phyloP scores from a whole-genome alignment of 177 flowering plant species.

The Vitis hybrid region DNA sequence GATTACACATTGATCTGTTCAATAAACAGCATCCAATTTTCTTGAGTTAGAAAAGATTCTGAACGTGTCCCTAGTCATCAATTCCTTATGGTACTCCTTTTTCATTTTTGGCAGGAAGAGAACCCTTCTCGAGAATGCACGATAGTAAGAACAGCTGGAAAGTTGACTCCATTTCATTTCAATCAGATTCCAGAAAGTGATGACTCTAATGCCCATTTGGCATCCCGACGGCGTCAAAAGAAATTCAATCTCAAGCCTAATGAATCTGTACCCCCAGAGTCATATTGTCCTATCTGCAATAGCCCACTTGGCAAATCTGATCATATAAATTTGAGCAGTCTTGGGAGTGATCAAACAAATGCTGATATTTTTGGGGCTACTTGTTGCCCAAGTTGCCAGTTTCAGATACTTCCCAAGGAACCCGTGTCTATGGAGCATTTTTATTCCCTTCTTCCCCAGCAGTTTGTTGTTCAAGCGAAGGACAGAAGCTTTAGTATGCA shows the following conservation, averaged over 20 bases:
- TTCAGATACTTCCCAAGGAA: constrained; percentile 86
- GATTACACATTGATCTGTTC: neutral
- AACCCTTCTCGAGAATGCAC: constrained; percentile 90
- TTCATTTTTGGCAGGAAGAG: constrained; percentile 61
- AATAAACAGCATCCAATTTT: neutral
- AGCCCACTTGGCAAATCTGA: constrained; percentile 62
- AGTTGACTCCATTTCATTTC: constrained; percentile 85
- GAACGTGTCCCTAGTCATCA: too few species aligned
- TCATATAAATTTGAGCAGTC: constrained; percentile 18
- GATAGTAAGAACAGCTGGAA: constrained; percentile 90
- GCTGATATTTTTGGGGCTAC: constrained; percentile 32
- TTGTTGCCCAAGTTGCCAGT: constrained; percentile 86
- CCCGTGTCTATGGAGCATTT: constrained; percentile 48
- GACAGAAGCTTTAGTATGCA: constrained; percentile 8
- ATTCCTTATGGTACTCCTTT: too few species aligned
- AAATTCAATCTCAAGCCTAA: constrained; percentile 46
- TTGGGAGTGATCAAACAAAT: constrained; percentile 19
- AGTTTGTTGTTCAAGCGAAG: constrained; percentile 35
- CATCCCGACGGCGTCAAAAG: constrained; percentile 64
- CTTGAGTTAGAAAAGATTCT: neutral
- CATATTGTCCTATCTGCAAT: constrained; percentile 69
- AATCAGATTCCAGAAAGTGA: constrained; percentile 60
- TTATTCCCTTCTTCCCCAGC: constrained; percentile 59
- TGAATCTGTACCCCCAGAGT: constrained; percentile 59
- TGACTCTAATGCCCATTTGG: constrained; percentile 37